Base-by-base conservation (phyloP, 768 basidiomycete genomes). In the Podaxis sp. region DNA sequence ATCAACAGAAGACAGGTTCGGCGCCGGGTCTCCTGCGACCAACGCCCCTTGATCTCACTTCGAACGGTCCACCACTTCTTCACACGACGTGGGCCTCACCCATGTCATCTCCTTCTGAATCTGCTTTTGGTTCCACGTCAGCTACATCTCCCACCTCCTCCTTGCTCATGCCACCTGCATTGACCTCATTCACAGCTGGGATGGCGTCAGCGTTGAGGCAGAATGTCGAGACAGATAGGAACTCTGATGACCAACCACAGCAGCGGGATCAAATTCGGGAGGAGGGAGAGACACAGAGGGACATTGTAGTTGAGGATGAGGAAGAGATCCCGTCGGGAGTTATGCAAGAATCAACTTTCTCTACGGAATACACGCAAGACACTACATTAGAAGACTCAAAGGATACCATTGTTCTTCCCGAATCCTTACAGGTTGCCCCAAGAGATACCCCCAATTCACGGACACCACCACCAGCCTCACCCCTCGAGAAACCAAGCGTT, bases 241-340 rank as follows among this genome's bases (percentile, higher is more conserved):
- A 13, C 27, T 10, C 21, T 18, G 48, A 52, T 6, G 56, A 46
- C 10, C 42, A 44, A 46, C 32, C 5, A 7, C 16, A 40, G 47
- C 16, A 6, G 13, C 38, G 14, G 28, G 40, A 46, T 27, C n/a
- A 16, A 46, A 21, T 16, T 4, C 62, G 42, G 14, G 65, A 64
- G 14, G 57, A 54, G 9, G 62, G 59, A 28, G 64, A 55, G 40
- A 59, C 52, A 3, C 48, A 50, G 47, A 68, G 68, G 44, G 66
- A 74, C 18, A 77, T 82, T 55, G 77, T 81, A 0, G 71, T 81
- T 5, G 79, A 80, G 21, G 81, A 82, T 51, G 77, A 79, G 11
- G 79, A 82, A 57, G 74, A 78, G 57, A 64, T 72, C 53, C 70
- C 71, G 28, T 70, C 70, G 7, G 63, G 64, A 57, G 65, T 74